Base-by-base conservation (phyloP, 192 early-diverging fungal genomes). In the Rhizophagus prolifer region DNA sequence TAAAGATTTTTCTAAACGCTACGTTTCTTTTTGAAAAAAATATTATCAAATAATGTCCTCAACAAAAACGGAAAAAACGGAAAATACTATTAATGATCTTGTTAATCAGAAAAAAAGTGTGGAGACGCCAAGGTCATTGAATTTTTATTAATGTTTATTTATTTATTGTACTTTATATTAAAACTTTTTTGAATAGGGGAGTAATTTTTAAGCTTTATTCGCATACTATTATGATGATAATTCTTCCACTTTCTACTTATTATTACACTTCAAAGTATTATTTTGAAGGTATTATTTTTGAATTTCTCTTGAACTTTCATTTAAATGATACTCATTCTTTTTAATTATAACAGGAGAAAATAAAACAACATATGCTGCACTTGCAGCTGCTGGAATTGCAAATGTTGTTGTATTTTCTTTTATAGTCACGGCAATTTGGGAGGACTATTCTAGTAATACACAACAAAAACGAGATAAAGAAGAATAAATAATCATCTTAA, bases 401-500 rank as follows among this genome's bases (percentile, higher is more conserved):
- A 72, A 72, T 58, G 28, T 54, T 6, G 70, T 72, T 31, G 70
- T 72, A 54, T 58, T 72, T 58, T 72, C 70, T 31, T 72, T 58
- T 31, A 72, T 72, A 72, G 19, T 72, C 9, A 72, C 70, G 5
- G 70, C 70, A 16, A 28, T 58, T 31, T 30, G 30, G 28, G 70
- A 72, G 47, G 70, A 72, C 12, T 44, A 44, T 58, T 28, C 54
- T 50, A 23, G 50, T n/a, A 41, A 47, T 8, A 23, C 8, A 12
- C 31, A 36, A 36, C 65, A 67, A 67, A 67, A 67, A 38, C 65
- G 65, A n/a, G 36, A 67, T 34, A 66, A 66, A 66, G 19, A 66
- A 21, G 64, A 66, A 9, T 66, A 31, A 64, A 64, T 2, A 44
- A 21, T 54, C 5, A 19, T 6, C 50, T 21, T 54, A n/a, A 12